Base-by-base conservation (phyloP, 768 basidiomycete species). In the Chalciporus chontae region DNA sequence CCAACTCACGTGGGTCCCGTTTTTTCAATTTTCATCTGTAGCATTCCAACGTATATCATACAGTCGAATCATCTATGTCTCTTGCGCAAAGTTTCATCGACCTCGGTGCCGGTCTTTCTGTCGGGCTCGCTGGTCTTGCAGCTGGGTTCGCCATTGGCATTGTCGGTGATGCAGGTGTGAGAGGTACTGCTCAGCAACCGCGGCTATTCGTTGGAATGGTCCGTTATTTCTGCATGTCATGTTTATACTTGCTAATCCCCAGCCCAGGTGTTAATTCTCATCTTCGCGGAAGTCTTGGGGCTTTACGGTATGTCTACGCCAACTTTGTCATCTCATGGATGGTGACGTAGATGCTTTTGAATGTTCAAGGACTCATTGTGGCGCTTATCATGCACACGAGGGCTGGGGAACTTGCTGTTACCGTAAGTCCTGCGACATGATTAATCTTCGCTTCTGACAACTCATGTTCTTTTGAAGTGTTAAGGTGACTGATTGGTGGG, bases 71-170 rank as follows among this genome's bases (percentile, higher is more conserved):
- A 50, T 69, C 74, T 34, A 94, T 98, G 90, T 77, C 96, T 8
- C 84, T 99, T 54, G 94, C 91, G 68, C 82, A 90, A 65, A 94
- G 94, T 46, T 94, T 96, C 71, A 80, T 90, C 48, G 92, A 95
- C 61, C 88, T 96, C 51, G 94, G 93, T 64, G 94, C 93, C 38
- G 94, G 94, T 67, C 82, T 95, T 43, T 80, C 91, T 1, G 91
- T 94, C 63, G 92, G 93, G 60, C 84, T 92, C 44, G 90, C 94
- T 38, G 95, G 95, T 78, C 81, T 99, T 32, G 90, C 94, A 44
- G 95, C 95, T 53, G 96, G 96, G 43, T 95, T 97, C 58, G 96
- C 96, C 54, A 86, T 99, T 64, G 96, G 96, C 50, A 97, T 98
- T 65, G 96, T 98, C 50, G 96, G 96, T 66, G 96, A 99, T 68